phyloP scores from a whole-genome alignment of 768 basidiomycete genomes.

The Suillus ampliporus region DNA sequence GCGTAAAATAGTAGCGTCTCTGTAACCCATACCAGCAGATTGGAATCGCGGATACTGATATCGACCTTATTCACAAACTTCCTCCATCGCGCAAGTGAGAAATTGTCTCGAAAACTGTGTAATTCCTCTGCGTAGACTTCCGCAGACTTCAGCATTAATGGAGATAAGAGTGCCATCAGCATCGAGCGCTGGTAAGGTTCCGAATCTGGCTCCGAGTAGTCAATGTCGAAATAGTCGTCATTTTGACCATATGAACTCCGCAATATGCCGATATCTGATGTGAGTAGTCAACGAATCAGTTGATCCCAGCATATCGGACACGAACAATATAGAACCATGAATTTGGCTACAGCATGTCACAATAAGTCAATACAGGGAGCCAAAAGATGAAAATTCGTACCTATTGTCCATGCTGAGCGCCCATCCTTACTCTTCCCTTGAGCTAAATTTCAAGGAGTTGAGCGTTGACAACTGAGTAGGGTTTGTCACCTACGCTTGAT shows the following conservation, averaged over 20 bases:
- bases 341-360: slow-evolving; percentile 26
- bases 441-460: neutral
- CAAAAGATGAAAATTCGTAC: slow-evolving; percentile 13
- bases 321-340: slow-evolving; percentile 38
- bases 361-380: neutral
- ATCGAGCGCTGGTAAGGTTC: slow-evolving; percentile 26
- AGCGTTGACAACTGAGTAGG: neutral
- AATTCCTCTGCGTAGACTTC: slow-evolving; percentile 35
- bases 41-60: slow-evolving; percentile 38
- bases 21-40: slow-evolving; percentile 27
- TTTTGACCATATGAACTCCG: slow-evolving; percentile 36
- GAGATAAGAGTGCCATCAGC: slow-evolving; percentile 26
- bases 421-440: slow-evolving; percentile 12
- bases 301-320: neutral
- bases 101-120: slow-evolving; percentile 32
- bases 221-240: slow-evolving; percentile 39
- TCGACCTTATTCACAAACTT: slow-evolving; percentile 37
- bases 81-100: slow-evolving; percentile 32
- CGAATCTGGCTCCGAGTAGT: slow-evolving; percentile 17
- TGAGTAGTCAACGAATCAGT: neutral
- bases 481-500: slow-evolving; percentile 24
- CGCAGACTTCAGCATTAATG: slow-evolving; percentile 31
- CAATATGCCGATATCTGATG: slow-evolving; percentile 32
- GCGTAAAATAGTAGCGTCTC: neutral
- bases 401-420: slow-evolving; percentile 32